Evolutionary conservation across 495 filamentous ascomycete species (phyloP).

Genomic region (Aspergillus panamensis): DNA sequence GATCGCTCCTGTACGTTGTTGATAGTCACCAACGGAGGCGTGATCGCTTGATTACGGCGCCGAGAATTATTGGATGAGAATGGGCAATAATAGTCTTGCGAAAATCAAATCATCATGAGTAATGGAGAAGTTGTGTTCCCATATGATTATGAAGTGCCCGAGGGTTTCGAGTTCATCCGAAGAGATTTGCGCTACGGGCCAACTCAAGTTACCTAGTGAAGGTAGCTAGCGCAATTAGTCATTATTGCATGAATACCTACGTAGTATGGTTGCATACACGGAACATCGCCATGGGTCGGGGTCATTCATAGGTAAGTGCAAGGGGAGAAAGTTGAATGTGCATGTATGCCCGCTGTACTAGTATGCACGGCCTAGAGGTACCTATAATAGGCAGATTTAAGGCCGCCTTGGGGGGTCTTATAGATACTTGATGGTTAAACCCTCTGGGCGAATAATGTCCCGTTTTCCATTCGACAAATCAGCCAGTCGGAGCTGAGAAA

Average conservation of each 20-base stretch:
- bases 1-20: conserved; percentile 4
- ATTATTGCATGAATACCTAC: too few species aligned
- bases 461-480: background rate
- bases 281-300: background rate
- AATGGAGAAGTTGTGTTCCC: background rate
- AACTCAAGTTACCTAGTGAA: too few species aligned
- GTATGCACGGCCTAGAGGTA: too few species aligned
- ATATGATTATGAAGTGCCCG: background rate
- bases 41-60: conserved; percentile 13
- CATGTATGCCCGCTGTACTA: too few species aligned
- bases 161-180: background rate
- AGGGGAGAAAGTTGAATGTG: too few species aligned
- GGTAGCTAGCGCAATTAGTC: too few species aligned
- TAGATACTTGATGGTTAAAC: too few species aligned
- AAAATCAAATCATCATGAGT: background rate
- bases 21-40: conserved; percentile 2
- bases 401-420: too few species aligned
- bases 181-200: too few species aligned
- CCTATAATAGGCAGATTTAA: too few species aligned
- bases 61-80: background rate
- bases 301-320: too few species aligned
- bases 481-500: background rate
- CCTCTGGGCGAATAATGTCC: too few species aligned
- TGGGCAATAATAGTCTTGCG: background rate
- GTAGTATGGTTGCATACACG: background rate